Percentiles rank a stretch among this genome's conserved stretches.
phyloP scores from a whole-genome alignment of 305 asterid genomes.

The Nicotiana rustica region DNA sequence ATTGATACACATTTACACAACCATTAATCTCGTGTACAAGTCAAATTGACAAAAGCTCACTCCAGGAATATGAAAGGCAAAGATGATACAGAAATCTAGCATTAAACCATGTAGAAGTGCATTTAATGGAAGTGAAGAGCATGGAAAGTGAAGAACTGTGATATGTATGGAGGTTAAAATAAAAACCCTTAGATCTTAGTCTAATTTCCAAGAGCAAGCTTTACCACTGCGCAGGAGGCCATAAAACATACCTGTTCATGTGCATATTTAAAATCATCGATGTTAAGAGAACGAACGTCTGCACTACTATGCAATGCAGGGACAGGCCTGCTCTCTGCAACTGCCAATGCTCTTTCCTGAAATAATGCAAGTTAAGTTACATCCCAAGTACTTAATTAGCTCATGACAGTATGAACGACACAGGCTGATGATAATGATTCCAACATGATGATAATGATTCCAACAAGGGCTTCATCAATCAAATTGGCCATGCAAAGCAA shows the following conservation, averaged over 20 bases:
- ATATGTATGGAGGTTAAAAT: slow-evolving; percentile 15
- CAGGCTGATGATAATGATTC: background rate
- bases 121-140: slow-evolving; percentile 28
- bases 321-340: slow-evolving; percentile 58
- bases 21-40: slow-evolving; percentile 12
- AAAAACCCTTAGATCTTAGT: background rate
- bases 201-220: background rate
- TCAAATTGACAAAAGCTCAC: background rate
- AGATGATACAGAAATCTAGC: background rate
- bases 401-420: background rate
- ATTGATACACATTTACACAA: slow-evolving; percentile 17
- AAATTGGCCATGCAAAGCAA: too few species aligned
- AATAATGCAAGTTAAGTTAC: slow-evolving; percentile 27
- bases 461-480: too few species aligned
- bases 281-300: slow-evolving; percentile 66
- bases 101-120: background rate
- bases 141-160: background rate
- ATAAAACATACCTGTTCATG: slow-evolving; percentile 67
- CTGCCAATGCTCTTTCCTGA: slow-evolving; percentile 73
- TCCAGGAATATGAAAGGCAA: background rate
- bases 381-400: slow-evolving; percentile 28
- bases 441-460: background rate
- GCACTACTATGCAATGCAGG: slow-evolving; percentile 68
- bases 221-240: slow-evolving; percentile 9
- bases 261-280: slow-evolving; percentile 79